Conservation (phyloP, 1,284 basidiomycete species). For the Ustilago lituana region DNA sequence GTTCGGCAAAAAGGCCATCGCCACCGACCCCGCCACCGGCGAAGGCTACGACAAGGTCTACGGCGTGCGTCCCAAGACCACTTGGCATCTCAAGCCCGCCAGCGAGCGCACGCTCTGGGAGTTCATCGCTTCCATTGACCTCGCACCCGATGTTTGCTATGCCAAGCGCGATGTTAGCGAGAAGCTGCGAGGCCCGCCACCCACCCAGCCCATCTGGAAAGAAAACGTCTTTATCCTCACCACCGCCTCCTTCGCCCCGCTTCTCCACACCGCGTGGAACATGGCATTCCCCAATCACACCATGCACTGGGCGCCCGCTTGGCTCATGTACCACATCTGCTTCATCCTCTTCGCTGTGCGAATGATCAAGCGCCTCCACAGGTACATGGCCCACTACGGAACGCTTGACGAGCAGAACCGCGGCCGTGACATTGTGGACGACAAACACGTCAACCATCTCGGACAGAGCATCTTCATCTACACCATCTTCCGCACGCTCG, state of each 20-base stretch:
- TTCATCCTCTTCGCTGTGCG: constrained; percentile 54
- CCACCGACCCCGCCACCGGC: constrained; percentile 46
- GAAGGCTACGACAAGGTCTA: constrained; percentile 60
- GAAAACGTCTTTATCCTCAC: constrained; percentile 59
- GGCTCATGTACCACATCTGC: constrained; percentile 54
- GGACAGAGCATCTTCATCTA: constrained; percentile 63
- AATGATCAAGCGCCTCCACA: constrained; percentile 56
- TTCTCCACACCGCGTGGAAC: constrained; percentile 55
- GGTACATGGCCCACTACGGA: constrained; percentile 56
- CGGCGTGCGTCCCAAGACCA: constrained; percentile 61
- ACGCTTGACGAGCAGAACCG: constrained; percentile 62
- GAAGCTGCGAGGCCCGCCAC: constrained; percentile 55
- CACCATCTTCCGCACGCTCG: constrained; percentile 62
- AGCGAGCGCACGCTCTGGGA: constrained; percentile 55
- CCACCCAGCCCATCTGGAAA: constrained; percentile 49
- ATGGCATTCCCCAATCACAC: constrained; percentile 46
- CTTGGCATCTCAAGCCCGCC: constrained; percentile 60
- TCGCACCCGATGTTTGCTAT: constrained; percentile 52
- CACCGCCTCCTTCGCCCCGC: constrained; percentile 43
- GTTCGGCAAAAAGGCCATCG: constrained; percentile 57
- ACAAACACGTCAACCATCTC: constrained; percentile 63
- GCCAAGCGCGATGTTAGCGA: constrained; percentile 34
- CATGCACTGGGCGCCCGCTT: constrained; percentile 58
- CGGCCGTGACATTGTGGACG: constrained; percentile 63
- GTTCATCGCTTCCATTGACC: constrained; percentile 54